Conservation (phyloP, 192 early-diverging fungal genomes). For the Kappamyces sp. region DNA sequence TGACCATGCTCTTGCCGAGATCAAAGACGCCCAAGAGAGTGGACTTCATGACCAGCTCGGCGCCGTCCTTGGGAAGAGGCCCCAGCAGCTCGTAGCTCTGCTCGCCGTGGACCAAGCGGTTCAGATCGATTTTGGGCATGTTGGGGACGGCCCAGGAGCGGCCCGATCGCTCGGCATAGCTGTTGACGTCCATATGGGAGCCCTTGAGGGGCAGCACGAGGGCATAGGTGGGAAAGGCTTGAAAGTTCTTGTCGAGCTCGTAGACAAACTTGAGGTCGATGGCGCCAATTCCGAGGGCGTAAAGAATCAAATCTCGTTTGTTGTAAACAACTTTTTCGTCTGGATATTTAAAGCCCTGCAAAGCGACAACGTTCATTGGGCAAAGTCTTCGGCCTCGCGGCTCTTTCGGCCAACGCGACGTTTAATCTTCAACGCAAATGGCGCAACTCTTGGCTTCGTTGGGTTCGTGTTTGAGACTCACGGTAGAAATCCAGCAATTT, state of each 20-base stretch:
- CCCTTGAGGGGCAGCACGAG: conserved; percentile 60
- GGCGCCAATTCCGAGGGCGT: conserved; percentile 63
- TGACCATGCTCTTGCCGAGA: conserved; percentile 58
- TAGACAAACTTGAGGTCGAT: conserved; percentile 62
- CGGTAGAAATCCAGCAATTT: too few relatives aligned
- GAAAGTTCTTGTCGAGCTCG: conserved; percentile 61
- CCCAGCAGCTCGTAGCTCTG: conserved; percentile 56
- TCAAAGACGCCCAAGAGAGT: conserved; percentile 65
- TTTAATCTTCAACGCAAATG: too few relatives aligned
- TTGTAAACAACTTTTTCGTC: conserved; percentile 46
- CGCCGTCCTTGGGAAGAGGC: conserved; percentile 54
- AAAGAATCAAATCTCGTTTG: conserved; percentile 66
- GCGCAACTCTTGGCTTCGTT: too few relatives aligned
- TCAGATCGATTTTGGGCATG: conserved; percentile 59
- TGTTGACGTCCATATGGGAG: conserved; percentile 47
- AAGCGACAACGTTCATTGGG: neutral
- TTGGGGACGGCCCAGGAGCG: conserved; percentile 41
- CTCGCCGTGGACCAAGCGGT: conserved; percentile 71
- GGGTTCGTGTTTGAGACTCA: too few relatives aligned
- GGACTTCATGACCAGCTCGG: conserved; percentile 9
- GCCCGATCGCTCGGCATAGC: conserved; percentile 34
- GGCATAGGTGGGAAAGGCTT: conserved; percentile 67
- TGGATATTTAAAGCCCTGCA: conserved; percentile 13
- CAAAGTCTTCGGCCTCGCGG: neutral
- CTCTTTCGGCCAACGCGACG: too few relatives aligned